These are phyloP conservation scores for Phaeolepiota aurea DNA, from an alignment of 768 basidiomycete genomes.

Conservation along the genomic window DNA sequence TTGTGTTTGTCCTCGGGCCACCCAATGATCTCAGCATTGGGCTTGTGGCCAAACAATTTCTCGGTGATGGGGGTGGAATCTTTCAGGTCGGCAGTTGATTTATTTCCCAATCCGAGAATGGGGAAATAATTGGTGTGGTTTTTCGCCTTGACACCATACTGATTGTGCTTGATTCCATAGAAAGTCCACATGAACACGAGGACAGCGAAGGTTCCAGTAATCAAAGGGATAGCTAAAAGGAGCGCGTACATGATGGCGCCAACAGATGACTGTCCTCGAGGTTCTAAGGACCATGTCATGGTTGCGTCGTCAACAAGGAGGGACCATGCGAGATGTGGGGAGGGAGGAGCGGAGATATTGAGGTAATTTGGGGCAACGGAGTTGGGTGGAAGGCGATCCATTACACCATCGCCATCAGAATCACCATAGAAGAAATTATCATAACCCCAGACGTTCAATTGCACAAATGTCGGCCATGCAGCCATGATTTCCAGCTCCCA, in stretches of 20 bases:
- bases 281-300: slow-evolving; percentile 70
- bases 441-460: slow-evolving; percentile 86
- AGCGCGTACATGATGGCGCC: slow-evolving; percentile 87
- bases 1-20: slow-evolving; percentile 94
- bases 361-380: slow-evolving; percentile 77
- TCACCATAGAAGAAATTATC: slow-evolving; percentile 94
- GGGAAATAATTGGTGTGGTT: slow-evolving; percentile 78
- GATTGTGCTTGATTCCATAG: slow-evolving; percentile 93
- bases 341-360: slow-evolving; percentile 87
- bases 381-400: slow-evolving; percentile 90
- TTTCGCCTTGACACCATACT: slow-evolving; percentile 77
- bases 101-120: slow-evolving; percentile 65
- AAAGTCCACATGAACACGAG: slow-evolving; percentile 91
- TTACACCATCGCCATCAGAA: slow-evolving; percentile 74
- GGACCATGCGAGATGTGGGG: slow-evolving; percentile 84
- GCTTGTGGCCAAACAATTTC: slow-evolving; percentile 64
- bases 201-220: slow-evolving; percentile 80
- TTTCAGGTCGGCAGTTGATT: slow-evolving; percentile 66
- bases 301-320: slow-evolving; percentile 71
- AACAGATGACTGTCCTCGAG: slow-evolving; percentile 73
- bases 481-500: slow-evolving; percentile 91
- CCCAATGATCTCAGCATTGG: slow-evolving; percentile 73
- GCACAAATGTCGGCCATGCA: slow-evolving; percentile 82
- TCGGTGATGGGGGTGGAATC: slow-evolving; percentile 57
- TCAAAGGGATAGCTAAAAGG: slow-evolving; percentile 70